Evolutionary conservation across 257 asterid species (phyloP).

Genomic region (Cynanchum wilfordii): DNA sequence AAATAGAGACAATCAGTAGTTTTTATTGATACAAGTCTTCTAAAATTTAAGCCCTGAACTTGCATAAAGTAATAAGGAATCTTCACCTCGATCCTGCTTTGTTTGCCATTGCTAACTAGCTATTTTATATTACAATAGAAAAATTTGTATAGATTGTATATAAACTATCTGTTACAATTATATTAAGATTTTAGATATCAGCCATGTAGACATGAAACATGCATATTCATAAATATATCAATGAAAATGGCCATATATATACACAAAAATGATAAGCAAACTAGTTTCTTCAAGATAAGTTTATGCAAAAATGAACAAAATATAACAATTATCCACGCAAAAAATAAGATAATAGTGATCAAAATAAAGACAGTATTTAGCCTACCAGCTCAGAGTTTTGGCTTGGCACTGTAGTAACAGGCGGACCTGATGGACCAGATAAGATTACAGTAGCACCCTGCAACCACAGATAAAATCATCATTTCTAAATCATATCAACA

Average conservation of each 20-base stretch:
- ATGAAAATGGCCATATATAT: not conserved
- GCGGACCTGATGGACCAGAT: conserved; percentile 93
- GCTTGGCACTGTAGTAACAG: conserved; percentile 73
- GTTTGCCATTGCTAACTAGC: not conserved
- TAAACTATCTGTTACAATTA: not conserved
- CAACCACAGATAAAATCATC: conserved; percentile 21
- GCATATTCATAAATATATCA: no score
- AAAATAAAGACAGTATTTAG: conserved; percentile 6
- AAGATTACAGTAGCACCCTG: conserved; percentile 94
- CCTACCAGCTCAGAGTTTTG: conserved; percentile 92
- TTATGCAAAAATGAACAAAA: not conserved
- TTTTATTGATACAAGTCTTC: no score
- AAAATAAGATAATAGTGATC: not conserved
- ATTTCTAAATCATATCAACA: not conserved
- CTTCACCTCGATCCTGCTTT: not conserved
- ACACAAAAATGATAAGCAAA: not conserved
- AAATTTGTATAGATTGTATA: not conserved
- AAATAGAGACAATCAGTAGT: no score
- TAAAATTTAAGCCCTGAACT: not conserved
- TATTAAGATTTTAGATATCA: not conserved
- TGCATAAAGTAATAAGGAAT: not conserved
- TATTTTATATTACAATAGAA: not conserved
- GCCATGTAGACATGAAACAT: not conserved
- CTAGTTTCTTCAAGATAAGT: not conserved
- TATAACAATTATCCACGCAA: not conserved